Percentiles rank a stretch among this genome's conserved stretches.
Evolutionary conservation across 2,329 filamentous ascomycete species (phyloP).

Genomic region (Cadophora sp.): DNA sequence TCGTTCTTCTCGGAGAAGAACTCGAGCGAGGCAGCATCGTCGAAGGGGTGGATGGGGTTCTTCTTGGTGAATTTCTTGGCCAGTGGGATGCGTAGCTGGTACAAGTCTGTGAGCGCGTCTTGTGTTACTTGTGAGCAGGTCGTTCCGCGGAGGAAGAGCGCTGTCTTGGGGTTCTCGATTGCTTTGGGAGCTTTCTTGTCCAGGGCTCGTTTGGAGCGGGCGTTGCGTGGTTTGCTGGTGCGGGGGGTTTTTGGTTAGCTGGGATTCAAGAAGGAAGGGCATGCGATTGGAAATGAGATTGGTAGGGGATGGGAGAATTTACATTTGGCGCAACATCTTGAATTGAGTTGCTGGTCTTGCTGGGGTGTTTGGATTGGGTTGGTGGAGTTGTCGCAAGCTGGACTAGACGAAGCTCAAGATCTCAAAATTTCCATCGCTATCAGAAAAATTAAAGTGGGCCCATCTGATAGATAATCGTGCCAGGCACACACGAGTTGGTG

Average conservation of each 20-base stretch:
- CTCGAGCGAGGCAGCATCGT: conserved; percentile 84
- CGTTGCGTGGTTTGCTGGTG: conserved; percentile 72
- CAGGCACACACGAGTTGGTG: conserved; percentile 27
- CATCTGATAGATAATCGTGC: conserved; percentile 34
- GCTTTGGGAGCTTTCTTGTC: conserved; percentile 91
- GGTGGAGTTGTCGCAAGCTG: conserved; percentile 18
- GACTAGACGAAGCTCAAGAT: conserved; percentile 16
- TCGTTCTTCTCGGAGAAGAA: conserved; percentile 99
- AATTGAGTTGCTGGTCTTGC: conserved; percentile 25
- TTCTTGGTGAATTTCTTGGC: conserved; percentile 96
- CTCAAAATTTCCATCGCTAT: conserved; percentile 29
- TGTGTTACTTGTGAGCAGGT: conserved; percentile 83
- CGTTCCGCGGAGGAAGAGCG: conserved; percentile 88
- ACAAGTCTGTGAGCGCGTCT: conserved; percentile 83
- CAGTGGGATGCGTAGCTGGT: conserved; percentile 82
- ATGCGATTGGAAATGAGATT: background rate
- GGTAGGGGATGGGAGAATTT: conserved; percentile 13
- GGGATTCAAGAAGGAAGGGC: background rate
- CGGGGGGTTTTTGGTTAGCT: background rate
- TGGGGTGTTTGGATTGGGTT: conserved; percentile 22
- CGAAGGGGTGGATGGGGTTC: conserved; percentile 94
- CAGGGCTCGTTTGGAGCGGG: conserved; percentile 92
- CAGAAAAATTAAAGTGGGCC: conserved; percentile 26
- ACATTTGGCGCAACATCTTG: conserved; percentile 48
- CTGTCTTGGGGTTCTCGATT: conserved; percentile 87